These are phyloP conservation scores for Auricularia heimuer DNA, from an alignment of 768 basidiomycete genomes.

Conservation along the genomic window DNA sequence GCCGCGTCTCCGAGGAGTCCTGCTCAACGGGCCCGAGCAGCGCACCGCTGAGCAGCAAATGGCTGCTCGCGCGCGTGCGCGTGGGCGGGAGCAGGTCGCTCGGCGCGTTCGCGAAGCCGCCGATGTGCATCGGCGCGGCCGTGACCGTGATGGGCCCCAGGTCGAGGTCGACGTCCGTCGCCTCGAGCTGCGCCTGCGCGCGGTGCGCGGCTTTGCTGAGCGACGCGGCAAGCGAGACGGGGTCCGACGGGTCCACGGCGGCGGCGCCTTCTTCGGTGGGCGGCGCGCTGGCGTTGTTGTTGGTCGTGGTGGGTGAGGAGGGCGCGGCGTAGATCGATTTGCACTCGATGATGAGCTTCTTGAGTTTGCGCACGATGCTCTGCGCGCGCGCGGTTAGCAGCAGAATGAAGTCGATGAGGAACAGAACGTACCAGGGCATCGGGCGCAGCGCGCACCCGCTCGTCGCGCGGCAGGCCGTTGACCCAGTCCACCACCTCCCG, in stretches of 20 bases:
- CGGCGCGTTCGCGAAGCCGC: neutral
- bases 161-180: slow-evolving; percentile 8
- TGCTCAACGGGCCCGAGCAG: neutral
- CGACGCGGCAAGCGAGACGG: neutral
- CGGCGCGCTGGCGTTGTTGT: neutral
- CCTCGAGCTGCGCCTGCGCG: neutral
- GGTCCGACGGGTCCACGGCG: neutral
- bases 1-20: neutral
- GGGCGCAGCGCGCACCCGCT: slow-evolving; percentile 50
- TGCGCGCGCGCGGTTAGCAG: slow-evolving; percentile 18
- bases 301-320: neutral
- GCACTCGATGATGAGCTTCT: slow-evolving; percentile 76
- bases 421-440: slow-evolving; percentile 58
- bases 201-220: neutral
- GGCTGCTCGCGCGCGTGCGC: neutral
- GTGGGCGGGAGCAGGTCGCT: neutral
- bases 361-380: slow-evolving; percentile 73
- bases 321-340: slow-evolving; percentile 24
- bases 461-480: slow-evolving; percentile 65
- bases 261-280: too few relatives aligned
- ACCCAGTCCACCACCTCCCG: slow-evolving; percentile 67
- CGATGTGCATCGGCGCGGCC: neutral
- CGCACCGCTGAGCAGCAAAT: neutral
- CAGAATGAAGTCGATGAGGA: neutral
- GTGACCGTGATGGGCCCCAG: slow-evolving; percentile 4